Base-by-base conservation (phyloP, 495 filamentous ascomycete genomes). In the Neurospora tetrasperma region DNA sequence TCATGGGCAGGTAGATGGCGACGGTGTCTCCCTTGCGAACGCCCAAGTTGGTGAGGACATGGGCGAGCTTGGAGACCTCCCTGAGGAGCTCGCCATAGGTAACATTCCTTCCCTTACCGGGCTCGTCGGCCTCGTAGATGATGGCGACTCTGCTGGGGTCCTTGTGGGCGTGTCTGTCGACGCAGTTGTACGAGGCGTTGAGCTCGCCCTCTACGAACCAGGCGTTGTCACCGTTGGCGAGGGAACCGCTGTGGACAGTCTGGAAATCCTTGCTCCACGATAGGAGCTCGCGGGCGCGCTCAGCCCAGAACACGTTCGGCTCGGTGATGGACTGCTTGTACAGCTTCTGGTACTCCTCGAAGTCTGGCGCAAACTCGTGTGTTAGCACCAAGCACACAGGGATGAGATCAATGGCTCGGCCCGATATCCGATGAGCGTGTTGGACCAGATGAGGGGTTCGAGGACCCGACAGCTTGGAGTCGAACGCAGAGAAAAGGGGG, bases 11-110 rank as follows among this genome's bases (percentile, higher is more conserved):
- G 86, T 99, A 99, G 77, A 99, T 90, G 71, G 93, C 96, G 66
- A 99, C 94, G 4, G 95, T 97, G 81, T 99, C 96, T 42, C 96
- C 96, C 87, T 98, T 98, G 86, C 92, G 91, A 72, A 99, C 95
- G 73, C 96, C 96, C 89, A 96, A 93, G 86, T 93, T 86, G 86
- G 93, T 96, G 74, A 99, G 87, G 20, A 94, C 90, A 82, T 92
- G 91, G 69, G 96, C 90, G 31, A 93, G 87, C 79, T 90, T 92
- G 72, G 90, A 97, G 9, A 99, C 96, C 80, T 99, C 89, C 72
- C 94, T 90, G 59, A 98, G 89, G 69, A 99, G 90, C 88, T 99
- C 94, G 78, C 91, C 89, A 77, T 98, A 99, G 74, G 93, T 96
- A 78, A 98, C 91, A 35, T 85, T 93, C 71, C 96, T 93, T 77